Percentiles rank a stretch among this genome's conserved stretches.
Evolutionary conservation across 2,329 filamentous ascomycete genomes (phyloP).

Genomic region (Microsporum audouinii): DNA sequence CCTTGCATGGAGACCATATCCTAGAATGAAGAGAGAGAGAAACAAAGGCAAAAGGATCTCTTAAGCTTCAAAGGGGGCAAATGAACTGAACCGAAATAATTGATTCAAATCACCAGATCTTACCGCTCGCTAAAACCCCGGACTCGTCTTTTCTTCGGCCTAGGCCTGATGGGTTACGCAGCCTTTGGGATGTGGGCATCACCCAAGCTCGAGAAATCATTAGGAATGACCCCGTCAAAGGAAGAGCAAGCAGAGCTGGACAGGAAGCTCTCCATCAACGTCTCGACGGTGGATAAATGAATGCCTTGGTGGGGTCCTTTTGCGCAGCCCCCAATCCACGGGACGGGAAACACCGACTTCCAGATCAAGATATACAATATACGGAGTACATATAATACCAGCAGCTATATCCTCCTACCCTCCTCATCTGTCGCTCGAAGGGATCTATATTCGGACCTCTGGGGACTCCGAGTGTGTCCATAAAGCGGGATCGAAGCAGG

Average conservation of each 20-base stretch:
- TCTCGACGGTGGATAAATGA: conserved; percentile 15
- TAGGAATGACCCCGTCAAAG: conserved; percentile 61
- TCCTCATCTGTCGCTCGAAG: background rate
- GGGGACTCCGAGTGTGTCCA: background rate
- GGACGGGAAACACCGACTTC: background rate
- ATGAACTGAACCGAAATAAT: background rate
- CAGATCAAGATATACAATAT: background rate
- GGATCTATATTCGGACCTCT: background rate
- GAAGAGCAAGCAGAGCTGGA: conserved; percentile 59
- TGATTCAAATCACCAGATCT: conserved; percentile 35
- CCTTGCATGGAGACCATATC: background rate
- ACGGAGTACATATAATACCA: background rate
- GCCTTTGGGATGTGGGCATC: conserved; percentile 59
- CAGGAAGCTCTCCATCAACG: conserved; percentile 24
- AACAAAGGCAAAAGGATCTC: background rate
- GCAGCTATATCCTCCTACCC: background rate
- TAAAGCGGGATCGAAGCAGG: background rate
- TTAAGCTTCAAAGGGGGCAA: background rate
- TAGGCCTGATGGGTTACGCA: conserved; percentile 67
- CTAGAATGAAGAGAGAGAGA: background rate
- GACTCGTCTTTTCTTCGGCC: conserved; percentile 59
- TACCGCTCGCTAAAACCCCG: conserved; percentile 62
- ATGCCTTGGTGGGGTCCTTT: background rate
- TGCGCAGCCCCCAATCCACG: background rate
- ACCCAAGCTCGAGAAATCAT: conserved; percentile 59